Conservation (phyloP, 176 grass and related monocot genomes). For the Coix lacrymajobi region DNA sequence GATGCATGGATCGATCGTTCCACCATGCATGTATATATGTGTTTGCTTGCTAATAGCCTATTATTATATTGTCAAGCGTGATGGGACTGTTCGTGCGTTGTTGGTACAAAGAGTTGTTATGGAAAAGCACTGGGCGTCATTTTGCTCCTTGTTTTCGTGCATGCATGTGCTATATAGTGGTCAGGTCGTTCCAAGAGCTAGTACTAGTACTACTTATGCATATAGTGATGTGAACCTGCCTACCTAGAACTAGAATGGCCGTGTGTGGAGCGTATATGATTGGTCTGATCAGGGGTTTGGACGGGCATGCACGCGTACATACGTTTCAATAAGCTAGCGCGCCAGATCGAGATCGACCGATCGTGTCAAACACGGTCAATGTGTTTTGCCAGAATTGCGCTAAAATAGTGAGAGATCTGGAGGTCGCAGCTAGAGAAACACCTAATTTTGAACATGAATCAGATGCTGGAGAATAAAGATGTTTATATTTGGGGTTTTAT, state of each 20-base stretch:
- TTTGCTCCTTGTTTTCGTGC: conserved; percentile 41
- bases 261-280: conserved; percentile 18
- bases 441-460: not conserved
- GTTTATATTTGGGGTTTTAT: not conserved
- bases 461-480: not conserved
- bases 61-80: not conserved
- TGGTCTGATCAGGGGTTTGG: conserved; percentile 22
- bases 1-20: not conserved
- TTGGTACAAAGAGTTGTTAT: conserved; percentile 44
- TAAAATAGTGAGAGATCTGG: not conserved
- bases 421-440: not conserved
- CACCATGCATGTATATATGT: not conserved
- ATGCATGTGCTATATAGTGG: conserved; percentile 9
- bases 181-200: conserved; percentile 35
- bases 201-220: conserved; percentile 16
- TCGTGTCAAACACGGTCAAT: not conserved
- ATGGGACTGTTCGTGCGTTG: conserved; percentile 24
- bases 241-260: conserved; percentile 22
- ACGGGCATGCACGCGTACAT: not conserved
- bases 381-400: not conserved
- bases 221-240: conserved; percentile 36
- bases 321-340: not conserved
- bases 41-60: not conserved
- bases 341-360: not conserved
- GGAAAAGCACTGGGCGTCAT: conserved; percentile 20